Evolutionary conservation across 2,329 filamentous ascomycete genomes (phyloP), one percentile per base, ranked within the genome.

Genomic region (Alternaria longipes): DNA sequence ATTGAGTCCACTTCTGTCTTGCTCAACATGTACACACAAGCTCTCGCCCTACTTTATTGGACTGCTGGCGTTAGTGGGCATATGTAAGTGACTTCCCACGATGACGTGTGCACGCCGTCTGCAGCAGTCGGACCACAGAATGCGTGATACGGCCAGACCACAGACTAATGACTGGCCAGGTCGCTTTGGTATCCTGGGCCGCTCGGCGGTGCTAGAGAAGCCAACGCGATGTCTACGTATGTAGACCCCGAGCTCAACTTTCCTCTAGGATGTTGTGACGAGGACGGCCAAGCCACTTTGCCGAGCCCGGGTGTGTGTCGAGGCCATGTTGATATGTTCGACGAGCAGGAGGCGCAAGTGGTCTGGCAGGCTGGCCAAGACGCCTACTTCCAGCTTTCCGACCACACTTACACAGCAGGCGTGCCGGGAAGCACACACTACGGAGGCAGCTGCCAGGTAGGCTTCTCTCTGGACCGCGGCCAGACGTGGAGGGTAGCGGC

Each of bases 401-500:
- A 74, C 30, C 9, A 62, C 22, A 59, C 34, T 9, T 51, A 68
- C 30, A 60, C 55, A 16, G 20, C 47, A 3, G 63, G 67, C 45
- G 49, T 57, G 5, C 68, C 66, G 16, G 68, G 65, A 16, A 75
- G 78, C 24, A 83, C 78, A 34, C 26, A 56, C 45, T 56, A 56
- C 57, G 80, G 81, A 22, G 80, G 81, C 47, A 79, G 74, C 22
- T 82, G 80, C 64, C 79, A 82, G 59, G 74, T 80, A 22, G 81
- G 81, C 4, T 79, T 81, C 64, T 79, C 74, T 40, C 64, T 72
- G 18, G 80, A 83, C 58, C 67, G 71, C 47, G 81, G 81, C 56
- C 68, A 76, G 56, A 81, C 75, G 2, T 83, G 81, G 72, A 76
- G 76, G 50, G 80, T 81, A 8, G 79, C 75, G 7, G 78, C 75